Evolutionary conservation across 2,329 filamentous ascomycete species (phyloP), one percentile per base, ranked within the genome.

Genomic region (Fusarium verticillioides): DNA sequence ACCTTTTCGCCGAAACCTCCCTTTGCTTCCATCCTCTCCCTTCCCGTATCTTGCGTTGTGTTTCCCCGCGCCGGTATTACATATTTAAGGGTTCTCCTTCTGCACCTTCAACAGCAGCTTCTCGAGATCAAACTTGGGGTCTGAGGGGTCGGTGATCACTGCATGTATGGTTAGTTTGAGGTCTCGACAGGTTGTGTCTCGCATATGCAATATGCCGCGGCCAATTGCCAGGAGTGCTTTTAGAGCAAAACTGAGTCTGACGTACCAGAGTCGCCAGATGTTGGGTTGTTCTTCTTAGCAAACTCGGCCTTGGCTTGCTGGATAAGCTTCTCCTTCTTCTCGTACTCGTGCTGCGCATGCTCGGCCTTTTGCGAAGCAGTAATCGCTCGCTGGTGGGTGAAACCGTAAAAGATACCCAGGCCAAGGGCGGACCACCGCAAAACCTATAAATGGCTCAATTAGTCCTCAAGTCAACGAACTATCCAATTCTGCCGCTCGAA

Each of bases 341-440:
- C 89, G 83, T 96, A 98, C 83, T 97, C 94, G 82, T 91, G 90
- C 84, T 97, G 87, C 79, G 90, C 89, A 79, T 92, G 90, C 77
- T 91, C 87, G 71, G 89, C 85, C 85, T 91, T 93, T 81, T 95
- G 91, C 79, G 89, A 84, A 64, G 93, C 84, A 77, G 86, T 92
- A 84, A 99, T 92, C 72, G 90, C 89, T 81, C 92, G 88, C 87
- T 99, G 96, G 88, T 97, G 96, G 85, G 92, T 94, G 87, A 97
- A 91, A 84, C 96, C 96, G 88, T 99, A 99, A 86, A 97, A 92
- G 82, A 98, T 87, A 83, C 96, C 96, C 81, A 94, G 88, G 81
- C 92, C 93, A 77, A 99, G 93, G 82, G 95, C 95, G 82, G 95
- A 96, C 90, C 96, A 99, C 86, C 96, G 95, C 84, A 98, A 90